Evolutionary conservation across 2,329 filamentous ascomycete genomes (phyloP).

Genomic region (Lachnellula cervina): DNA sequence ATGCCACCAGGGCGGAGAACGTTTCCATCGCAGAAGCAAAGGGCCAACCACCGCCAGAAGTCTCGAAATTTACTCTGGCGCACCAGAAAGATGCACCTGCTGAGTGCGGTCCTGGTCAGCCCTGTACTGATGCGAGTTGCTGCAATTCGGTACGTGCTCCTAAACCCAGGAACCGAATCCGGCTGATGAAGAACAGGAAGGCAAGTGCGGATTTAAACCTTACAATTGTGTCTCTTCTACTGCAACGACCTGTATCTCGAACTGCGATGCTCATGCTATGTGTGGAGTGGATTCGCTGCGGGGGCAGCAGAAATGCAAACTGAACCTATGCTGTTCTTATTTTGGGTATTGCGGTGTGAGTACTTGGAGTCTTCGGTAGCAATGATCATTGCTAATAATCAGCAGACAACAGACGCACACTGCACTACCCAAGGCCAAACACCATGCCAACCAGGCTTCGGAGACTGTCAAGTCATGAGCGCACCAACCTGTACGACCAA

Average conservation of each 20-base stretch:
- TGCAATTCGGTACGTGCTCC: conserved; percentile 17
- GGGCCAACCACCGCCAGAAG: not conserved
- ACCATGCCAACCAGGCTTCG: conserved; percentile 34
- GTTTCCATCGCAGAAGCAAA: conserved; percentile 4
- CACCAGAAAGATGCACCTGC: not conserved
- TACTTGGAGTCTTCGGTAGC: not conserved
- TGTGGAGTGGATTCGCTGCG: conserved; percentile 29
- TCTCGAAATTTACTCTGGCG: not conserved
- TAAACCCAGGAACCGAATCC: not conserved
- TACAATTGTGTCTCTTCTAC: conserved; percentile 13
- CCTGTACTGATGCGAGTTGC: conserved; percentile 21
- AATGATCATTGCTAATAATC: not conserved
- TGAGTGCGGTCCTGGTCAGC: conserved; percentile 11
- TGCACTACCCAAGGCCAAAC: not conserved
- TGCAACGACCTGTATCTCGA: conserved; percentile 16
- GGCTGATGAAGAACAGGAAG: conserved; percentile 13
- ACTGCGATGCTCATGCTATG: conserved; percentile 30
- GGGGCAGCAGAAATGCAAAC: conserved; percentile 22
- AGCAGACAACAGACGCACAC: not conserved
- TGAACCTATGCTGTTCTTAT: conserved; percentile 21
- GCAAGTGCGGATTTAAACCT: conserved; percentile 19
- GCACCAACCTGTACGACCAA: conserved; percentile 26
- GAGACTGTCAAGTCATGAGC: conserved; percentile 27
- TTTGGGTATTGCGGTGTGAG: conserved; percentile 20
- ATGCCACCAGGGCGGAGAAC: conserved; percentile 15